A percentile compares a stretch with the other conserved stretches of the same genome.
These are phyloP conservation scores for Trichophyton verrucosum DNA, from an alignment of 2,329 filamentous ascomycete species.

Conservation along the genomic window DNA sequence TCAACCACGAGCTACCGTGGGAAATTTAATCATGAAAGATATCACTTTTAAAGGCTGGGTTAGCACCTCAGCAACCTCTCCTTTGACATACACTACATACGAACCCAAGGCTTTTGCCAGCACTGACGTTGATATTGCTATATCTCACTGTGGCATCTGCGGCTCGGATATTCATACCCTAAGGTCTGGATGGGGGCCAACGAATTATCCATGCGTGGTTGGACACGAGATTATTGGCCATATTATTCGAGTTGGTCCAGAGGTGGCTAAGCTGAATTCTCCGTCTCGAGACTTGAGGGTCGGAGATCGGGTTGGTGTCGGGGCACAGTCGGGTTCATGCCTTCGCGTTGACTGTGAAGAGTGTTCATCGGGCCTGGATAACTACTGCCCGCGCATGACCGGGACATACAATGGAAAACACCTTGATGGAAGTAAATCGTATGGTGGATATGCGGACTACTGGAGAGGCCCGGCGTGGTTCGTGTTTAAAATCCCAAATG, in stretches of 20 bases:
- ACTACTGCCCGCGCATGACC: constrained; percentile 28
- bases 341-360: constrained; percentile 31
- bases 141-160: constrained; percentile 68
- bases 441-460: constrained; percentile 52
- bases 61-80: constrained; percentile 23
- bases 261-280: constrained; percentile 41
- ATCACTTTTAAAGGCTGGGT: constrained; percentile 30
- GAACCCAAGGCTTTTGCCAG: constrained; percentile 14
- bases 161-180: constrained; percentile 61
- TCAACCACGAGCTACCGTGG: background rate
- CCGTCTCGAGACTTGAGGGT: constrained; percentile 40
- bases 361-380: constrained; percentile 28
- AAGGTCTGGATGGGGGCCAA: constrained; percentile 42
- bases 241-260: constrained; percentile 54
- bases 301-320: constrained; percentile 56
- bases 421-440: constrained; percentile 39
- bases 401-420: constrained; percentile 29
- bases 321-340: constrained; percentile 50
- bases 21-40: background rate
- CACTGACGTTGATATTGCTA: constrained; percentile 65
- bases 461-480: constrained; percentile 48
- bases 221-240: constrained; percentile 56
- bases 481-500: constrained; percentile 44
- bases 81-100: constrained; percentile 25
- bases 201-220: constrained; percentile 41